Base-by-base conservation (phyloP, 2,329 filamentous ascomycete species). In the Penicillium sp. region DNA sequence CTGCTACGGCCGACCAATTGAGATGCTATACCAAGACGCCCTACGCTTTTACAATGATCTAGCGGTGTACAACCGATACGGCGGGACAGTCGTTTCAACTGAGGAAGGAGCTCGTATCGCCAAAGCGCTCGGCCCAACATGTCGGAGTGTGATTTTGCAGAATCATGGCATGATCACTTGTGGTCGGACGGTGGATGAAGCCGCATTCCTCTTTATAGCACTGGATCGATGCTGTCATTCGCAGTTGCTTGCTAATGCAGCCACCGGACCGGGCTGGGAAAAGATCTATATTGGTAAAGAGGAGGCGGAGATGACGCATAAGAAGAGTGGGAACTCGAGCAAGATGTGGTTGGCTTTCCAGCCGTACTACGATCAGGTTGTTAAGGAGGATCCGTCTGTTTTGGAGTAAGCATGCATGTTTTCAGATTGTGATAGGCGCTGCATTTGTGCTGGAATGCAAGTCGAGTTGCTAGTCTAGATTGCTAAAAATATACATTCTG, bases 161-260 rank as follows among this genome's bases (percentile, higher is more conserved):
- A 90, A 90, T 68, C 87, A 90, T 70, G 88, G 88, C 0, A 75
- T 90, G 35, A 72, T 90, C 41, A 89, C 86, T 0, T 87, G 89
- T 0, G 88, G 88, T 6, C 65, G 71, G 13, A 90, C 88, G 0
- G 87, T 90, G 1, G 87, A 90, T 67, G 88, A 90, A 73, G 87
- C 88, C 1, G 85, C 84, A 0, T 90, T 86, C 67, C 70, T 90
- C 35, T 87, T 88, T 67, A 49, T 35, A 35, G 19, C 41, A 3
- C 79, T 90, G 72, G 87, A 90, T 71, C 79, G 86, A 46, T 84
- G 82, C 49, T 90, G 87, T 68, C 80, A 84, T 48, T 82, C 89
- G 27, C 87, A 90, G 73, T 75, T 89, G 45, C 76, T 80, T 63
- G 84, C 86, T 35, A 87, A 90, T 31, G 37, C 39, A 3, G 41